Percentiles rank a stretch among this genome's conserved stretches.
These are phyloP conservation scores for Spathaspora sp. DNA, from an alignment of 805 yeast genomes.

Conservation along the genomic window DNA sequence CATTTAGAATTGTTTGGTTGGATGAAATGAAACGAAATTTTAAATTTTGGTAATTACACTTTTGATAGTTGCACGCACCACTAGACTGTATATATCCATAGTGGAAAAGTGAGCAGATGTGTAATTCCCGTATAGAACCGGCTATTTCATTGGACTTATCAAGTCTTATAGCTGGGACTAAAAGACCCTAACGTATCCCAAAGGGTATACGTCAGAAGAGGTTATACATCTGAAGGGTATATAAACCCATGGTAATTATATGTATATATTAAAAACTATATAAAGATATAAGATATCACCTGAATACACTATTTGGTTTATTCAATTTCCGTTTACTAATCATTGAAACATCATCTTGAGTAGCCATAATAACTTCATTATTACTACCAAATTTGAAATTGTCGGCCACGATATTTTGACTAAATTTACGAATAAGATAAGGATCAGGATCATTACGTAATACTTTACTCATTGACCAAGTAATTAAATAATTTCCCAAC, in stretches of 20 bases:
- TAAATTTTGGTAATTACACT: slow-evolving; percentile 31
- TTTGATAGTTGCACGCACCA: no score
- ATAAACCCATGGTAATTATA: no score
- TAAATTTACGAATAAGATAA: slow-evolving; percentile 62
- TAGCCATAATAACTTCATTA: slow-evolving; percentile 66
- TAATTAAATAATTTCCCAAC: slow-evolving; percentile 76
- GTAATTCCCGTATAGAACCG: no score
- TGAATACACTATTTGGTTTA: slow-evolving; percentile 15
- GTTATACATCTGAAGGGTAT: no score
- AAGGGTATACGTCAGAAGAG: no score
- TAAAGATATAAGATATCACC: not conserved
- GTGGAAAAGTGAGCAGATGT: no score
- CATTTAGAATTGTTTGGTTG: slow-evolving; percentile 54
- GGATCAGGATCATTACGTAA: slow-evolving; percentile 38
- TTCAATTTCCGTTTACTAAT: slow-evolving; percentile 57
- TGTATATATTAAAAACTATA: not conserved
- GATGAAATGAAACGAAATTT: slow-evolving; percentile 58
- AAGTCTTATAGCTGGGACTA: no score
- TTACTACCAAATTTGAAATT: slow-evolving; percentile 75
- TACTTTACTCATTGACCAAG: slow-evolving; percentile 71
- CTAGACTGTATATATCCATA: no score
- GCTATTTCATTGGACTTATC: no score
- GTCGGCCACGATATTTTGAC: slow-evolving; percentile 64
- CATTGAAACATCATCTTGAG: slow-evolving; percentile 74
- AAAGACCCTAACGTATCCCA: no score